Percentiles rank a stretch among this genome's conserved stretches.
These are phyloP conservation scores for Cadophora malorum DNA, from an alignment of 2,329 filamentous ascomycete genomes.

Conservation along the genomic window DNA sequence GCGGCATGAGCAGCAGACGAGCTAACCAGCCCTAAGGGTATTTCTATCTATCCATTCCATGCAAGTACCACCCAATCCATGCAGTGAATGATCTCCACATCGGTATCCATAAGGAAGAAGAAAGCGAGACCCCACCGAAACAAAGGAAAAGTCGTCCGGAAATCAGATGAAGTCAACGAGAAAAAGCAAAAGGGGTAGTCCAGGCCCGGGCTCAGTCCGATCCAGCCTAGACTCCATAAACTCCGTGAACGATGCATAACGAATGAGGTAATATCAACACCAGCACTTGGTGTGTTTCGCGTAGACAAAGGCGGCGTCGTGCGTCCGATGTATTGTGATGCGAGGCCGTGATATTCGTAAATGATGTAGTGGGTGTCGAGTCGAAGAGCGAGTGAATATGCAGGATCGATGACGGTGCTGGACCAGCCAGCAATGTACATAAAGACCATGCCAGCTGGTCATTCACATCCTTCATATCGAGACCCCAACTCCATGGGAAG, in stretches of 20 bases:
- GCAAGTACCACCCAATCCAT: slow-evolving; percentile 2
- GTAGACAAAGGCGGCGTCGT: background rate
- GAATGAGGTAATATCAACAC: slow-evolving; percentile 26
- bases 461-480: background rate
- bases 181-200: slow-evolving; percentile 23
- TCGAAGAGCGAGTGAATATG: too few species aligned
- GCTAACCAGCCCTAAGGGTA: background rate
- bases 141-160: background rate
- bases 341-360: slow-evolving; percentile 2
- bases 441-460: slow-evolving; percentile 9
- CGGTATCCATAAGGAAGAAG: background rate
- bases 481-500: background rate
- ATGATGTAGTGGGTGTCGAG: background rate
- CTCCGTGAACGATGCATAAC: slow-evolving; percentile 7
- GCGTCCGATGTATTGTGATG: slow-evolving; percentile 3
- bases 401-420: too few species aligned
- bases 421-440: slow-evolving; percentile 6
- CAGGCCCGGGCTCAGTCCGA: background rate
- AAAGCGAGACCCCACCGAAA: background rate
- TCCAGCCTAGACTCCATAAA: slow-evolving; percentile 21
- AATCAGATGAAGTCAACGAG: background rate
- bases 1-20: background rate
- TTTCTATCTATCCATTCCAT: slow-evolving; percentile 18
- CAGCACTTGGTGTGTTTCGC: slow-evolving; percentile 32
- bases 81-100: background rate